These are phyloP conservation scores for Melastoma candidum DNA, from an alignment of 441 rosid species.

Conservation along the genomic window DNA sequence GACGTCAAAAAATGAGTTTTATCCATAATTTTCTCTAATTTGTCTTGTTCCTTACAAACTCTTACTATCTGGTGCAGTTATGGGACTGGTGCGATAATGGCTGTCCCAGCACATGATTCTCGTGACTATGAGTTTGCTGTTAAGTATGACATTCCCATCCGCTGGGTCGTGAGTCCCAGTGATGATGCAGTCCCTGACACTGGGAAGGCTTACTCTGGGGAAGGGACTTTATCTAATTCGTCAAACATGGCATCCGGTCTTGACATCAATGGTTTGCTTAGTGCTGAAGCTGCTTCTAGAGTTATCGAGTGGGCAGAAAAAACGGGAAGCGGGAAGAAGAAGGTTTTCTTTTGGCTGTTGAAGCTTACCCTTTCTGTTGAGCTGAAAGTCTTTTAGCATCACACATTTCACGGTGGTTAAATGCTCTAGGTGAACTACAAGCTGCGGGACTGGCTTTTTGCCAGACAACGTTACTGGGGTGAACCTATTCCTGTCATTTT, in stretches of 20 bases:
- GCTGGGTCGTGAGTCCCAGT: slow-evolving; percentile 56
- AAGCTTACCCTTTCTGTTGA: slow-evolving; percentile 2
- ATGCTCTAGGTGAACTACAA: slow-evolving; percentile 75
- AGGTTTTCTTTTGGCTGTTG: slow-evolving; percentile 30
- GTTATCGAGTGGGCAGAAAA: slow-evolving; percentile 83
- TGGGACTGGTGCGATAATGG: slow-evolving; percentile 99
- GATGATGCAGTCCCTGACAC: slow-evolving; percentile 31
- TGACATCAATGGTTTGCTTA: slow-evolving; percentile 68
- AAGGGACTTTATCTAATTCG: slow-evolving; percentile 56
- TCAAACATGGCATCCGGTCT: slow-evolving; percentile 48
- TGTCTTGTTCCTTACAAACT: neutral
- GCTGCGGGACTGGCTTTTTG: slow-evolving; percentile 98
- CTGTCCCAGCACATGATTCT: slow-evolving; percentile 90
- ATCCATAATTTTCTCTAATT: neutral
- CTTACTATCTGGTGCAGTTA: slow-evolving; percentile 43
- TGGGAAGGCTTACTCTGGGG: slow-evolving; percentile 50
- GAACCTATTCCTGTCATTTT: slow-evolving; percentile 92
- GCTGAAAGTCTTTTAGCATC: slow-evolving; percentile 4
- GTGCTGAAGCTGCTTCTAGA: slow-evolving; percentile 56
- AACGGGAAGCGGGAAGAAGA: slow-evolving; percentile 74
- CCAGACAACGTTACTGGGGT: slow-evolving; percentile 99
- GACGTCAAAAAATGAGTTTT: neutral
- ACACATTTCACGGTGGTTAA: slow-evolving; percentile 3
- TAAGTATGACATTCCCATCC: slow-evolving; percentile 59
- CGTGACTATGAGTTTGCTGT: slow-evolving; percentile 84